Conservation (phyloP, 306 rosid species). For the Malus asiatica region DNA sequence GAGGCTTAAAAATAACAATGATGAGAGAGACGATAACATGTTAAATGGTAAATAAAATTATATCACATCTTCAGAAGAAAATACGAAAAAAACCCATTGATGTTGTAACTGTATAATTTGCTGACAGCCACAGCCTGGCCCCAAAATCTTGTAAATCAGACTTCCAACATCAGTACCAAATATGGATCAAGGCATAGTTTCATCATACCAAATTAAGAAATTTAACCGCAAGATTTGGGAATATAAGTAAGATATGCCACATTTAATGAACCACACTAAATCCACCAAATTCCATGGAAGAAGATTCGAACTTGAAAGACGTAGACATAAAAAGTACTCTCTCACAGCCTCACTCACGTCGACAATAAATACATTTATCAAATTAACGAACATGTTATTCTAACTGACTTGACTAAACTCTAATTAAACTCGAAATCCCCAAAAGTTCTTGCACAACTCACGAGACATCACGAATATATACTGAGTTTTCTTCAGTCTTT, state of each 20-base stretch:
- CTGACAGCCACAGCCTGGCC: neutral
- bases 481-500: no score
- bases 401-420: no score
- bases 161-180: neutral
- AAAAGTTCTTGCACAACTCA: neutral
- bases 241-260: neutral
- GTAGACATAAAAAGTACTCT: no score
- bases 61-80: neutral
- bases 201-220: neutral
- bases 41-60: no score
- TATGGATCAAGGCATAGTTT: neutral
- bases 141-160: neutral
- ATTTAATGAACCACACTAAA: neutral
- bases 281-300: no score
- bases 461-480: conserved; percentile 10
- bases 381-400: no score
- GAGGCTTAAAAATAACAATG: no score
- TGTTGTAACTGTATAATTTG: neutral
- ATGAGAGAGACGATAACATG: no score
- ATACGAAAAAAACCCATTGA: neutral
- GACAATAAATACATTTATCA: no score
- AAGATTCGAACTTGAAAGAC: no score
- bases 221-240: neutral
- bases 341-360: no score
- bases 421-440: neutral